A percentile compares a stretch with the other conserved stretches of the same genome.
phyloP scores from a whole-genome alignment of 176 grass and related monocot genomes.

The Zoysia pacifica region DNA sequence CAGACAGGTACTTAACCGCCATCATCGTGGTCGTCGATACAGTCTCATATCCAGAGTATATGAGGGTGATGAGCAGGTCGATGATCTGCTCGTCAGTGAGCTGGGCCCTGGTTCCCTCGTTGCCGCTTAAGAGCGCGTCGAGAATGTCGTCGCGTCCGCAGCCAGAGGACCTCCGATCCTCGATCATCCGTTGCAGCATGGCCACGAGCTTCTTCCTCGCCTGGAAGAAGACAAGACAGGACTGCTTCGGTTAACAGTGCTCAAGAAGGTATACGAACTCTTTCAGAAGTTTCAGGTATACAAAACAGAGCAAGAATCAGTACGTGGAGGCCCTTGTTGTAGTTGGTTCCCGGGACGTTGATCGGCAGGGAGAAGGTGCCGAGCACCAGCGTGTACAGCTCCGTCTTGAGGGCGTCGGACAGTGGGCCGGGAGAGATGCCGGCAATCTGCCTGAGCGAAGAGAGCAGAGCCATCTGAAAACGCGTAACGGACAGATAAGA shows the following conservation, averaged over 20 bases:
- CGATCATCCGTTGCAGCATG: constrained; percentile 71
- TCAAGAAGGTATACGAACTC: not conserved
- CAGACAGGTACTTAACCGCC: constrained; percentile 88
- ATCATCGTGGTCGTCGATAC: constrained; percentile 97
- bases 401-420: constrained; percentile 75
- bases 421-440: constrained; percentile 78
- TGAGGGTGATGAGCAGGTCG: constrained; percentile 81
- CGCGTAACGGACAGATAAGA: constrained; percentile 24
- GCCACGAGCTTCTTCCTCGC: constrained; percentile 90
- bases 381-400: constrained; percentile 86
- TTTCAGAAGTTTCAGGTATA: constrained; percentile 10
- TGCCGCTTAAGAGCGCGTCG: constrained; percentile 58
- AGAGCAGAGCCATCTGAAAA: constrained; percentile 91
- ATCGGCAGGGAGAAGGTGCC: constrained; percentile 93
- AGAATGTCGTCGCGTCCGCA: constrained; percentile 68
- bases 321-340: constrained; percentile 75
- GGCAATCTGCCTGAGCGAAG: constrained; percentile 83
- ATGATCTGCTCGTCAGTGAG: constrained; percentile 86
- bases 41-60: constrained; percentile 97
- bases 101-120: constrained; percentile 54
- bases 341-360: constrained; percentile 84
- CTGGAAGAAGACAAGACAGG: constrained; percentile 24
- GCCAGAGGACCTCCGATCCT: constrained; percentile 50
- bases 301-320: not conserved
- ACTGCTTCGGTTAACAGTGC: constrained; percentile 15